Evolutionary conservation across 2,329 filamentous ascomycete genomes (phyloP).

Genomic region (Sporothrix humicola): DNA sequence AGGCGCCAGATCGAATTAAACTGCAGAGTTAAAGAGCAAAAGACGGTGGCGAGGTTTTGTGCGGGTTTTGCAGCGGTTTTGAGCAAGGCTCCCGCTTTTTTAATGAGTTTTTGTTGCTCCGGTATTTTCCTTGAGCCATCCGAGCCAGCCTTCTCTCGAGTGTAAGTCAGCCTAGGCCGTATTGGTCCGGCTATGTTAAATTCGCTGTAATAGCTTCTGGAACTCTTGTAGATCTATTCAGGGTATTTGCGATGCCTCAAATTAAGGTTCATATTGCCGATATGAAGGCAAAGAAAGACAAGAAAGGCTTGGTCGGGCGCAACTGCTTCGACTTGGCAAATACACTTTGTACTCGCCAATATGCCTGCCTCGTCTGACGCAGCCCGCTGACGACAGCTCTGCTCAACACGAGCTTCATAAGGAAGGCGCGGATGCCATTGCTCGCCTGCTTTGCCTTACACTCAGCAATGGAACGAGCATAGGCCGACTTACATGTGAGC

Average conservation of each 20-base stretch:
- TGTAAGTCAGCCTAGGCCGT: neutral
- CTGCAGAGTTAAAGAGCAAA: neutral
- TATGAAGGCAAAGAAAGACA: neutral
- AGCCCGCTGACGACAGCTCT: neutral
- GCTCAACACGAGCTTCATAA: constrained; percentile 3
- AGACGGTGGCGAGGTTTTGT: constrained; percentile 15
- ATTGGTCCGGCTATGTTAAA: neutral
- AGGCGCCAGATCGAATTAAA: neutral
- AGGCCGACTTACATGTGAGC: neutral
- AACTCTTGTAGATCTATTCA: neutral
- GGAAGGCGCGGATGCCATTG: constrained; percentile 11
- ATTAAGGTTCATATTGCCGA: neutral
- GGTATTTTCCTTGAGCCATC: neutral
- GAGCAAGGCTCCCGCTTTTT: constrained; percentile 7
- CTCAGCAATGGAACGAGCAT: constrained; percentile 5
- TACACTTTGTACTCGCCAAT: neutral
- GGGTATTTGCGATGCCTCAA: neutral
- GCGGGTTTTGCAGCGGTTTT: constrained; percentile 3
- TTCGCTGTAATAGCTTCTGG: too few species aligned
- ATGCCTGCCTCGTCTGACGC: constrained; percentile 4
- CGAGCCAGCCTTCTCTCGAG: neutral
- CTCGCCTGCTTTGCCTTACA: neutral
- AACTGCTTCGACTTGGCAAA: neutral
- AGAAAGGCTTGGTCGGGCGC: neutral
- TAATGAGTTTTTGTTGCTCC: neutral